phyloP scores from a whole-genome alignment of 768 basidiomycete genomes.

The Russula griseocarnosa region DNA sequence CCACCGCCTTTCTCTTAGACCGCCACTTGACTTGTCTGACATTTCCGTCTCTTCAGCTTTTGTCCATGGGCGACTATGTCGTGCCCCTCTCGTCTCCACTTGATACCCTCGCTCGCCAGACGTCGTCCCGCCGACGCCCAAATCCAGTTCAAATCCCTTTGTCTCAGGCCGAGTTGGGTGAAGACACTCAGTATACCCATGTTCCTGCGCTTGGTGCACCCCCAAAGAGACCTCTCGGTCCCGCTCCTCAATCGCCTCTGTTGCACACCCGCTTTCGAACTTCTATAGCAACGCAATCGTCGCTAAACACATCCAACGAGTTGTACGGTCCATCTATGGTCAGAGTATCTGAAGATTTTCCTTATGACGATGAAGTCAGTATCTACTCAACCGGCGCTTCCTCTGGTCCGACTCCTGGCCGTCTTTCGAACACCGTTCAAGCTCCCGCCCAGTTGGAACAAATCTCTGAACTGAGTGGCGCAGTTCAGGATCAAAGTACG shows the following conservation, averaged over 20 bases:
- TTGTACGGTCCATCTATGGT: slow-evolving; percentile 20
- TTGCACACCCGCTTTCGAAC: slow-evolving; percentile 47
- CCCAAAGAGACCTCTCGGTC: slow-evolving; percentile 14
- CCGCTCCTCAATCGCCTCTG: slow-evolving; percentile 43
- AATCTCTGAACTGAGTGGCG: background rate
- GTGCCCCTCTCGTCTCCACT: slow-evolving; percentile 48
- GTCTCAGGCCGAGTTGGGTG: slow-evolving; percentile 7
- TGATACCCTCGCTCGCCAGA: slow-evolving; percentile 50
- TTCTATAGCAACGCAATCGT: slow-evolving; percentile 39
- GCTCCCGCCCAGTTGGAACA: background rate
- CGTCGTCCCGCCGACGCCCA: slow-evolving; percentile 44
- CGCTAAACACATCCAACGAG: slow-evolving; percentile 29
- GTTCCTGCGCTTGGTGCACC: slow-evolving; percentile 23
- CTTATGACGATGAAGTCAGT: slow-evolving; percentile 40
- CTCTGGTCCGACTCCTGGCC: slow-evolving; percentile 37
- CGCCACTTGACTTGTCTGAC: slow-evolving; percentile 3
- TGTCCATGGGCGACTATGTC: slow-evolving; percentile 18
- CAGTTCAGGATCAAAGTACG: background rate
- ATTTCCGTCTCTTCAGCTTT: background rate
- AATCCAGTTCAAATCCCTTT: slow-evolving; percentile 22
- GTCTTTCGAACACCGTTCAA: background rate
- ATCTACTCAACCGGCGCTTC: slow-evolving; percentile 40
- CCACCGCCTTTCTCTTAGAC: background rate
- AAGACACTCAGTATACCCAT: background rate
- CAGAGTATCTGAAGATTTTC: slow-evolving; percentile 20